Percentiles rank a stretch among this genome's conserved stretches.
Conservation (phyloP, 2,329 filamentous ascomycete species). For the Paraphaeosphaeria sporulosa region DNA sequence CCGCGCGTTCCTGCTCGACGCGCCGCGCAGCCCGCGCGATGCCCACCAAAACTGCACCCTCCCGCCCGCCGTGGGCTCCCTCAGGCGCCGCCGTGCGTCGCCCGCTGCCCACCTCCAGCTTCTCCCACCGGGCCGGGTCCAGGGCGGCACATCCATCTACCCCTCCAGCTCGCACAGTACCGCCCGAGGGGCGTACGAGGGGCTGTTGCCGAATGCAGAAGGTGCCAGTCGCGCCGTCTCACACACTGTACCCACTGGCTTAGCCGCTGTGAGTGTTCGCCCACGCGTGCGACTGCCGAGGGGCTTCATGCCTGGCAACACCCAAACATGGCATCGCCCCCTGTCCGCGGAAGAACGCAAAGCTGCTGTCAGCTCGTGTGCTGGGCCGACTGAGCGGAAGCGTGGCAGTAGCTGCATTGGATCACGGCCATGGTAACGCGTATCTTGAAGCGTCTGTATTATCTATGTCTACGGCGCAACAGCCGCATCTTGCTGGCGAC, state of each 20-base stretch:
- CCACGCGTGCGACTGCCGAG: neutral
- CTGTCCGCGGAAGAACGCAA: neutral
- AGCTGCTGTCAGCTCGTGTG: neutral
- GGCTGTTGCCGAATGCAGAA: conserved; percentile 15
- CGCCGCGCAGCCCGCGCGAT: too few relatives aligned
- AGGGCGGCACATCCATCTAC: neutral
- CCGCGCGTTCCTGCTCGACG: neutral
- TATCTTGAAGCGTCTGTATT: too few relatives aligned
- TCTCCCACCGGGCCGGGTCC: neutral
- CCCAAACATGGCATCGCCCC: neutral
- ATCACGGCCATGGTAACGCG: too few relatives aligned
- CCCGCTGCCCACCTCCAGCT: conserved; percentile 29
- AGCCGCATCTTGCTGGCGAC: neutral
- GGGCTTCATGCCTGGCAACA: neutral
- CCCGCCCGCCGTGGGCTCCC: conserved; percentile 5
- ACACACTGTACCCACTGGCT: neutral
- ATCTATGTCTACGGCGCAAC: neutral
- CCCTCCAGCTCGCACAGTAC: conserved; percentile 33
- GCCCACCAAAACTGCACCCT: neutral
- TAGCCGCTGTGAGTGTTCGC: conserved; percentile 6
- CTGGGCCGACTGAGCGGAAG: too few relatives aligned
- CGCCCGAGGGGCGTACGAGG: neutral
- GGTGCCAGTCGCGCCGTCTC: neutral
- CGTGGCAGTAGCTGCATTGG: too few relatives aligned
- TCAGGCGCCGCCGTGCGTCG: conserved; percentile 31